A percentile compares a stretch with the other conserved stretches of the same genome.
Conservation (phyloP, 2,329 filamentous ascomycete species). For the Diaporthe humulicola region DNA sequence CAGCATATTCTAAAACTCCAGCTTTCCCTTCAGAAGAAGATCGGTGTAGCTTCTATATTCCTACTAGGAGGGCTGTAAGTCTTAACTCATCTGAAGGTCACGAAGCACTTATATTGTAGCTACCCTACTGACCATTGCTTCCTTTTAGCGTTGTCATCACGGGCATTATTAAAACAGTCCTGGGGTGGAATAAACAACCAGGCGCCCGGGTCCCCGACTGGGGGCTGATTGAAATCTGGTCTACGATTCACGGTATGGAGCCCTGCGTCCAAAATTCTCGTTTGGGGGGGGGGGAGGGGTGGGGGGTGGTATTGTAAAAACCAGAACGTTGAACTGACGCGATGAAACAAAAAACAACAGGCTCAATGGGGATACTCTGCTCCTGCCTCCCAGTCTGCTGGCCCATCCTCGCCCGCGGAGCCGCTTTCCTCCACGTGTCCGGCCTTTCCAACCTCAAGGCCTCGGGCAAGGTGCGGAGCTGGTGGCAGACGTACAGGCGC, state of each 20-base stretch:
- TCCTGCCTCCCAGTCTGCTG: conserved; percentile 31
- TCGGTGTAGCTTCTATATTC: conserved; percentile 14
- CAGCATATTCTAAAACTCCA: conserved; percentile 16
- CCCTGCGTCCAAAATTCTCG: too few relatives aligned
- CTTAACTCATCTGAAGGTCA: neutral
- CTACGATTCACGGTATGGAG: conserved; percentile 30
- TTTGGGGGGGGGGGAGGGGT: too few relatives aligned
- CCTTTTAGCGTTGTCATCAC: conserved; percentile 20
- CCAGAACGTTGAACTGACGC: too few relatives aligned
- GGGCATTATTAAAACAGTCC: conserved; percentile 19
- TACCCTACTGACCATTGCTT: neutral
- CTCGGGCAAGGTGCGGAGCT: neutral
- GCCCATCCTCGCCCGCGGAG: conserved; percentile 5
- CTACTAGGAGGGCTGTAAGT: conserved; percentile 26
- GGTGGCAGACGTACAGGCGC: conserved; percentile 1
- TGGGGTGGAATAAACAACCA: conserved; percentile 6
- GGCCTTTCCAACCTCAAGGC: neutral
- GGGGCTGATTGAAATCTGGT: conserved; percentile 23
- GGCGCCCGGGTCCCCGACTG: conserved; percentile 17
- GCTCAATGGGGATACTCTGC: conserved; percentile 27
- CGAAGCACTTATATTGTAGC: too few relatives aligned
- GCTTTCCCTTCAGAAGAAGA: conserved; percentile 9
- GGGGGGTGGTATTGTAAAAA: too few relatives aligned
- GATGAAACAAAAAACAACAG: neutral
- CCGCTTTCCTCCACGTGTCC: neutral